phyloP scores from a whole-genome alignment of 352 stramenopile genomes.

The Phytophthora tubulina region DNA sequence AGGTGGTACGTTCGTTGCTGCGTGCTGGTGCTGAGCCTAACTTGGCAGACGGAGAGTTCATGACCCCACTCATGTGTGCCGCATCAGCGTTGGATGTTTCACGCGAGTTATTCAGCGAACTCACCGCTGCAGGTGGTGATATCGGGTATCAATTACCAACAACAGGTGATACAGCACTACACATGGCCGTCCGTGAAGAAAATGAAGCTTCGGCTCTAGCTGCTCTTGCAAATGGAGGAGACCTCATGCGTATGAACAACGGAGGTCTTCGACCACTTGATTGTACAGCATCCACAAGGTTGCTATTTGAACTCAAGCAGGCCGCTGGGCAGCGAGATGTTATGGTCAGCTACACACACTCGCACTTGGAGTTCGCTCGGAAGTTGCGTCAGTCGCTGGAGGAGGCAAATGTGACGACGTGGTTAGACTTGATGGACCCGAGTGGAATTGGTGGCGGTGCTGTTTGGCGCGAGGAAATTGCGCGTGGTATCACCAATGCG shows the following conservation, averaged over 20 bases:
- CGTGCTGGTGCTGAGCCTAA: slow-evolving; percentile 43
- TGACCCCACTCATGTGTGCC: slow-evolving; percentile 55
- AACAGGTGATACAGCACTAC: slow-evolving; percentile 69
- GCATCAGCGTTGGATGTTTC: slow-evolving; percentile 27
- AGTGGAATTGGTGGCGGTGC: slow-evolving; percentile 75
- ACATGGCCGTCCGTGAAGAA: slow-evolving; percentile 66
- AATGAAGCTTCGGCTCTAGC: slow-evolving; percentile 67
- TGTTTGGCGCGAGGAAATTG: slow-evolving; percentile 81
- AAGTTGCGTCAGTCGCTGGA: slow-evolving; percentile 71
- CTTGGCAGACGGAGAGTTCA: slow-evolving; percentile 48
- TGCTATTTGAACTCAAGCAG: slow-evolving; percentile 76
- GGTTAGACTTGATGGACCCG: slow-evolving; percentile 82
- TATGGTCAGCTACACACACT: slow-evolving; percentile 90
- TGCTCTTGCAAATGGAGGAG: slow-evolving; percentile 59
- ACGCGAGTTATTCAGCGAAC: slow-evolving; percentile 45
- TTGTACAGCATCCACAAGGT: slow-evolving; percentile 69
- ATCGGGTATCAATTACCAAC: slow-evolving; percentile 67
- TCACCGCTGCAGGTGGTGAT: slow-evolving; percentile 56
- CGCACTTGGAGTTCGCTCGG: slow-evolving; percentile 76
- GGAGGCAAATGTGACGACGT: slow-evolving; percentile 73
- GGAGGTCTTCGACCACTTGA: slow-evolving; percentile 70
- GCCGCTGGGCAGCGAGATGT: slow-evolving; percentile 75
- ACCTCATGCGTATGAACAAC: slow-evolving; percentile 76
- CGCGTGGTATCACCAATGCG: slow-evolving; percentile 71
- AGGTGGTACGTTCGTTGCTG: slow-evolving; percentile 57